phyloP scores from a whole-genome alignment of 2,329 filamentous ascomycete species.

The Cercospora zeae-maydis region DNA sequence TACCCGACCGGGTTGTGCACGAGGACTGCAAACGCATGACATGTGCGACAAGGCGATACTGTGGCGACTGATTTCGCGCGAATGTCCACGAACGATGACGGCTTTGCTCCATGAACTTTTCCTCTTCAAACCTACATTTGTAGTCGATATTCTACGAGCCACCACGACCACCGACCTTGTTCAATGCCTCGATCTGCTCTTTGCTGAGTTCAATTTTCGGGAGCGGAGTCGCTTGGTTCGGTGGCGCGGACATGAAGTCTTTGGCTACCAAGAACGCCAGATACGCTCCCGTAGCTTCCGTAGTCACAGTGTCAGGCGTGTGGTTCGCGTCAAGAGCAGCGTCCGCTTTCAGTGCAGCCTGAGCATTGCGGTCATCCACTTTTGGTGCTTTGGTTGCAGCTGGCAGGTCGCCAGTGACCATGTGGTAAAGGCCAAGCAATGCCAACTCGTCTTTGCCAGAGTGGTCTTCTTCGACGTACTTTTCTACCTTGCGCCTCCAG shows the following conservation, averaged over 20 bases:
- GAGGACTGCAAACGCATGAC: too few relatives aligned
- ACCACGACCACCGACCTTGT: constrained; percentile 54
- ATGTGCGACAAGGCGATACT: too few relatives aligned
- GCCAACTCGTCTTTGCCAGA: constrained; percentile 65
- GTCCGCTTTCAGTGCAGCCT: constrained; percentile 61
- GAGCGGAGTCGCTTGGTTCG: constrained; percentile 33
- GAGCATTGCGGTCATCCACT: constrained; percentile 69
- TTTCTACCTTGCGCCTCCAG: constrained; percentile 66
- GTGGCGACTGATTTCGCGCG: not conserved
- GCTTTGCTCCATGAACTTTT: not conserved
- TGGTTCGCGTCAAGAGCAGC: constrained; percentile 51
- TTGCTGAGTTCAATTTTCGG: constrained; percentile 47
- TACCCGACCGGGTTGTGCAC: too few relatives aligned
- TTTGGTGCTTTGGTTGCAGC: constrained; percentile 67
- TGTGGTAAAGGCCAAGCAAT: constrained; percentile 71
- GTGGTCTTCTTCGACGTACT: constrained; percentile 60
- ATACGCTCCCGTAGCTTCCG: constrained; percentile 61
- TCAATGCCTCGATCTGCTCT: constrained; percentile 49
- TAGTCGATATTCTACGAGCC: constrained; percentile 21
- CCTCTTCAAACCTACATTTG: not conserved
- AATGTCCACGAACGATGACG: not conserved
- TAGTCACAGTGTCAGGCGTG: constrained; percentile 55
- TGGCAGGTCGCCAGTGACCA: constrained; percentile 67
- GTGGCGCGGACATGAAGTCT: constrained; percentile 57
- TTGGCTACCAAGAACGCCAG: constrained; percentile 60